These are phyloP conservation scores for Termitomyces sp. DNA, from an alignment of 768 basidiomycete species.

Conservation along the genomic window DNA sequence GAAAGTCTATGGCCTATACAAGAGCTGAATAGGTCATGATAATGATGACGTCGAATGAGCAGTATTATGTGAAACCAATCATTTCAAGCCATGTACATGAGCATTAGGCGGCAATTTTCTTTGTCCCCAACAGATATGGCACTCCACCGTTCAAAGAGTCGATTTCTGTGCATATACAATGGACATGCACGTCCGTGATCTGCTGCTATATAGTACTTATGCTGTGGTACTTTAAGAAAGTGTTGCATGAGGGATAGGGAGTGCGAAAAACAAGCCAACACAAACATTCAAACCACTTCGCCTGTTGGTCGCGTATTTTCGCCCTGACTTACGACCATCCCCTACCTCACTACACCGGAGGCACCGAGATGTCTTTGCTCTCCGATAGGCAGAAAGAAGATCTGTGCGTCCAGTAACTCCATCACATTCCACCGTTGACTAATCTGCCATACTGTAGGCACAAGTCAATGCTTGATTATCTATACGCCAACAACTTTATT, in stretches of 20 bases:
- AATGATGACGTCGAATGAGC: too few species aligned
- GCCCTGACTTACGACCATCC: background rate
- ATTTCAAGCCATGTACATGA: too few species aligned
- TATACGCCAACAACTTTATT: conserved; percentile 61
- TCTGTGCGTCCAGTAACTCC: conserved; percentile 19
- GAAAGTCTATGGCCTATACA: too few species aligned
- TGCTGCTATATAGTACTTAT: background rate
- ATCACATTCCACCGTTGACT: background rate
- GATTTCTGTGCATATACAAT: background rate
- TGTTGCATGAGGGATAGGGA: too few species aligned
- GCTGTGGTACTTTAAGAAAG: too few species aligned
- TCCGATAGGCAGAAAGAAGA: conserved; percentile 30
- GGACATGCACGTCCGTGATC: too few species aligned
- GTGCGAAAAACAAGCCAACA: conserved; percentile 15
- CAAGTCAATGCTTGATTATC: conserved; percentile 79
- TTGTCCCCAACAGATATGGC: background rate
- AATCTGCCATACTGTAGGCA: conserved; percentile 40
- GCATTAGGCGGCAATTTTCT: too few species aligned
- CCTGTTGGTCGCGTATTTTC: conserved; percentile 11
- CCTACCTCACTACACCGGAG: background rate
- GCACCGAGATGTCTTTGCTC: conserved; percentile 24
- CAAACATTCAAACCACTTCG: background rate
- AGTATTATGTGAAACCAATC: too few species aligned
- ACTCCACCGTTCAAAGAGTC: background rate
- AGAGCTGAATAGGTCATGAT: too few species aligned